phyloP scores from a whole-genome alignment of 768 basidiomycete genomes.

The Hericium coralloides region DNA sequence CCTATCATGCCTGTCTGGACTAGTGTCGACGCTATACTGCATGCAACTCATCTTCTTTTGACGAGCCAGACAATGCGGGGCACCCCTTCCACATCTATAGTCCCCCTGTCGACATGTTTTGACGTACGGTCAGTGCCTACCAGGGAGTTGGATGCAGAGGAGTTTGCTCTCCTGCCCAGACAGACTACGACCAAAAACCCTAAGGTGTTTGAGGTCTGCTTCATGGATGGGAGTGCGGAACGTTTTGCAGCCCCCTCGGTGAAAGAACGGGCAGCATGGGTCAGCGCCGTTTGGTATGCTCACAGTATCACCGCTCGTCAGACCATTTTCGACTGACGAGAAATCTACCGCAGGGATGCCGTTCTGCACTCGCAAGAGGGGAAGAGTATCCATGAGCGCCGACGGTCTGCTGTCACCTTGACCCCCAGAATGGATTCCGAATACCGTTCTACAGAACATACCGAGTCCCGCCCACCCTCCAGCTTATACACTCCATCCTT shows the following conservation, averaged over 20 bases:
- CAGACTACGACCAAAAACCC: constrained; percentile 30
- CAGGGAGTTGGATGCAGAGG: constrained; percentile 33
- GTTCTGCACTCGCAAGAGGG: constrained; percentile 34
- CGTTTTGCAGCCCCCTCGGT: constrained; percentile 55
- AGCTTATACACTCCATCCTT: constrained; percentile 2
- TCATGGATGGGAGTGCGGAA: constrained; percentile 42
- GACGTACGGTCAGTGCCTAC: constrained; percentile 54
- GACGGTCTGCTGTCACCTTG: not conserved
- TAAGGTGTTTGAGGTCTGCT: constrained; percentile 58
- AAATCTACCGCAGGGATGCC: constrained; percentile 39
- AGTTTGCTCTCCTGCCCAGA: constrained; percentile 33
- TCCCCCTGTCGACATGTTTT: constrained; percentile 43
- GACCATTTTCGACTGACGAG: not conserved
- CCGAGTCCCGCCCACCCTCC: not conserved
- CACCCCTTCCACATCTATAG: constrained; percentile 32
- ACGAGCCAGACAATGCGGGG: constrained; percentile 35
- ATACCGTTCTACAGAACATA: not conserved
- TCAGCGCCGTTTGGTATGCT: constrained; percentile 64
- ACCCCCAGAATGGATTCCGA: not conserved
- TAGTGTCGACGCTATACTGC: constrained; percentile 32
- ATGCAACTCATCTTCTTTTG: constrained; percentile 35
- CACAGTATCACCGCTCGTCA: too few species aligned
- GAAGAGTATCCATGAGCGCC: constrained; percentile 12
- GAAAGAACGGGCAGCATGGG: constrained; percentile 62
- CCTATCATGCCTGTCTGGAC: constrained; percentile 38